Evolutionary conservation across 2,329 filamentous ascomycete genomes (phyloP), one percentile per base, ranked within the genome.

Genomic region (Fusarium sulawesiense): DNA sequence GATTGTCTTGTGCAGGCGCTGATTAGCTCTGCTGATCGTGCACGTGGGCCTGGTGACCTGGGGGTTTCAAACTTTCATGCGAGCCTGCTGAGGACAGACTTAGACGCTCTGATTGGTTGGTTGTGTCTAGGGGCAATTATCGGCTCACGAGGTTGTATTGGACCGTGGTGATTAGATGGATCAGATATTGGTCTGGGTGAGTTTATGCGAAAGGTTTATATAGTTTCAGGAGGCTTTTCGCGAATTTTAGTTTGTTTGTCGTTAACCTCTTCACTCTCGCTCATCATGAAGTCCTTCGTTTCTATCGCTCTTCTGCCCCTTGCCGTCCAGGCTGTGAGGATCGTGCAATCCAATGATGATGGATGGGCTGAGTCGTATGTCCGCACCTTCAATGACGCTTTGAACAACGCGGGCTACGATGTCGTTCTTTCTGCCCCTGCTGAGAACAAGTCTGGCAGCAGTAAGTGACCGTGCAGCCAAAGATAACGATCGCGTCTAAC

Each of bases 351-450:
- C 69, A 93, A 93, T 78, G 91, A 93, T 70, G 91, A 93, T 75
- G 91, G 91, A 34, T 93, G 91, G 91, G 89, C 90, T 7, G 91
- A 92, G 80, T 84, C 85, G 42, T 91, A 92, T 73, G 80, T 90
- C 51, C 86, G 91, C 18, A 83, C 84, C 0, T 81, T 92, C 54
- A 87, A 90, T 78, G 78, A 87, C 55, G 81, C 83, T 14, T 79
- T 93, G 42, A 83, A 79, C 12, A 78, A 78, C 3, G 84, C 86
- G 3, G 88, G 88, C 1, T 86, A 92, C 71, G 81, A 87, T 12
- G 88, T 89, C 11, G 82, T 92, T 12, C 82, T 93, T 8, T 91
- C 89, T 1, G 88, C 83, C 0, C 91, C 91, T 0, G 90, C 91
- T 0, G 86, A 91, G 58, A 88, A 92, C 77, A 79, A 90, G 76